Base-by-base conservation (phyloP, 441 rosid species). In the Theobroma grandiflorum region DNA sequence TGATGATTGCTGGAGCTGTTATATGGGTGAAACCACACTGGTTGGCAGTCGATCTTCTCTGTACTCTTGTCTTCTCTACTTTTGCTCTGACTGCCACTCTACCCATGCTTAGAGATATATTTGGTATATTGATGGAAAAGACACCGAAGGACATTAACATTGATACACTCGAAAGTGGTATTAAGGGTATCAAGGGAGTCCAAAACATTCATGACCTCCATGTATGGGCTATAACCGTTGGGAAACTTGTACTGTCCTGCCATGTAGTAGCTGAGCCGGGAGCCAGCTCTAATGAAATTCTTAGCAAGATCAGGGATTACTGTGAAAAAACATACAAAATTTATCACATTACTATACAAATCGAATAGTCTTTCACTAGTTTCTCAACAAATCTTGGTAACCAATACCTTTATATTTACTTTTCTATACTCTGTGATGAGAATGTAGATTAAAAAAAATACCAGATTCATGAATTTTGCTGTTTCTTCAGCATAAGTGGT, bases 311-410 rank as follows among this genome's bases (percentile, higher is more conserved):
- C 53, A 87, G 84, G 83, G 86, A 86, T 43, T 90, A 87, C 84
- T 95, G 96, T 78, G 84, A 83, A 75, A 87, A 82, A 76, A 84
- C 74, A 31, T 80, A 82, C 73, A 85, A 88, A 80, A 89, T 95
- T 83, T 82, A 79, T 58, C 96, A 90, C 86, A 88, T 94, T 78
- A 92, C 98, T 0, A 66, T 95, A n/a, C 94, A 95, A 73, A 89
- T 94, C 81, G 96, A 93, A 88, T 77, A 84, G 33, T 50, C 57
- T 67, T 72, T 52, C 18, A 38, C 62, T 33, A 33, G 61, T 33
- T 71, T 14, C 57, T 69, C 6, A 4, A 66, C 31, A 8, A 40
- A 7, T n/a, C 33, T 66, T 38, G 47, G 10, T 26, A 64, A 4
- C 18, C 2, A 3, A 20, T 22, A 9, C 14, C 42, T 69, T 63